Evolutionary conservation across 495 filamentous ascomycete species (phyloP), one percentile per base, ranked within the genome.

Genomic region (Astrocystis sublimbata): DNA sequence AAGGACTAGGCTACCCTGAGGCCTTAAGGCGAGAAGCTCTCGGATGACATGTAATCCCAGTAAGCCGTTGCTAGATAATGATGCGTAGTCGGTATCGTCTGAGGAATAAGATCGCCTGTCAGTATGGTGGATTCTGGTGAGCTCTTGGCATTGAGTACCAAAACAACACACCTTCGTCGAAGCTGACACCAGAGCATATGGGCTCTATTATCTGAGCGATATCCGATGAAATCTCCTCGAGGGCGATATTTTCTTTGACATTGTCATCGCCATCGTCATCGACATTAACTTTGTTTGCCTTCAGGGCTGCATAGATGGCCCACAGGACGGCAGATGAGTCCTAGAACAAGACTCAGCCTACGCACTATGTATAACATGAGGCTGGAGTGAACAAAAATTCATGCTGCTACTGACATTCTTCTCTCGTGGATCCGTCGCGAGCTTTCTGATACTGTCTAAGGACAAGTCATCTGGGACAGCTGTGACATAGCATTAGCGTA

Each of bases 11-110:
- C 46, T 54, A 2, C 23, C 40, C 3, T 8, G 13, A 1, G 51
- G 40, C 4, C 15, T 40, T 12, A 54, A n/a, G 8, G 55, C 7
- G 50, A 61, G 17, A 21, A 72, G 63, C 8, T 53, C 31, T 0
- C 58, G 23, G 3, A 72, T 30, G 28, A 58, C 47, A n/a, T 26
- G 54, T 2, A 72, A 50, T 35, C 67, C 65, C 6, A 70, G 21
- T 1, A 62, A 31, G 15, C 65, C 70, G 26, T 66, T 70, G 6
- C 24, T 50, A 17, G 56, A 64, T n/a, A 72, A 58, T 0, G 24
- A 42, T 8, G 1, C 6, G 33, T 70, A 72, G 42, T 72, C 52
- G 31, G 70, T 70, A 12, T 41, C 40, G 8, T 72, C 70, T 72
- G 41, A 1, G 15, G 1, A 28, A 12, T 19, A 9, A 4, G 23